phyloP scores from a whole-genome alignment of 2,329 filamentous ascomycete genomes.

The Talaromyces atroroseus region DNA sequence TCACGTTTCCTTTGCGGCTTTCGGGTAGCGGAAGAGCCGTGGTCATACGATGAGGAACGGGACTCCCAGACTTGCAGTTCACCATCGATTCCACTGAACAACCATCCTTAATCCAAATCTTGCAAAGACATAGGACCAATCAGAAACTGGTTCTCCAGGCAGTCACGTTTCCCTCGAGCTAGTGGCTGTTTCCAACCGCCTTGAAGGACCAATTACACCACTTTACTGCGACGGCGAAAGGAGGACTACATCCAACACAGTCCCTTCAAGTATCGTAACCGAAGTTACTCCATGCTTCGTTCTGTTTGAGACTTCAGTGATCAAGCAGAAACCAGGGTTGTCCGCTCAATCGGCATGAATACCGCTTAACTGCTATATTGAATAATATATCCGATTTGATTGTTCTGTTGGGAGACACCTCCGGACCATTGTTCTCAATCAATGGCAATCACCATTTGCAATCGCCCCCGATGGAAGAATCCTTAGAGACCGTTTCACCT shows the following conservation, averaged over 20 bases:
- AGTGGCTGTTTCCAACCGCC: background rate
- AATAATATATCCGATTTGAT: background rate
- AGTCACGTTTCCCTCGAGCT: background rate
- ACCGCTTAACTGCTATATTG: background rate
- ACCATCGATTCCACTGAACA: background rate
- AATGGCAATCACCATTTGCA: conserved; percentile 8
- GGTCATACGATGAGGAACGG: conserved; percentile 5
- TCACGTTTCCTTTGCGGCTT: background rate
- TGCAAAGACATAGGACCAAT: background rate
- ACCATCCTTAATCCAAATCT: background rate
- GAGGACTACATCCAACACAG: background rate
- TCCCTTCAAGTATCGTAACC: background rate
- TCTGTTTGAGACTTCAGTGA: background rate
- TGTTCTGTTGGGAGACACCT: background rate
- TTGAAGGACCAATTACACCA: background rate
- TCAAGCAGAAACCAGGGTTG: background rate
- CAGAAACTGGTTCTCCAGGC: background rate
- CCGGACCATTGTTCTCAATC: background rate
- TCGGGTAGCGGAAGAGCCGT: conserved; percentile 8
- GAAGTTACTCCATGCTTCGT: background rate
- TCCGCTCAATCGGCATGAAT: background rate
- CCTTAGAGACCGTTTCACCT: background rate
- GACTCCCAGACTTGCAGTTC: background rate
- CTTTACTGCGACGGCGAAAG: background rate
- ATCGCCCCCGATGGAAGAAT: conserved; percentile 11